Conservation (phyloP, 2,329 filamentous ascomycete genomes). For the Fusarium foetens region DNA sequence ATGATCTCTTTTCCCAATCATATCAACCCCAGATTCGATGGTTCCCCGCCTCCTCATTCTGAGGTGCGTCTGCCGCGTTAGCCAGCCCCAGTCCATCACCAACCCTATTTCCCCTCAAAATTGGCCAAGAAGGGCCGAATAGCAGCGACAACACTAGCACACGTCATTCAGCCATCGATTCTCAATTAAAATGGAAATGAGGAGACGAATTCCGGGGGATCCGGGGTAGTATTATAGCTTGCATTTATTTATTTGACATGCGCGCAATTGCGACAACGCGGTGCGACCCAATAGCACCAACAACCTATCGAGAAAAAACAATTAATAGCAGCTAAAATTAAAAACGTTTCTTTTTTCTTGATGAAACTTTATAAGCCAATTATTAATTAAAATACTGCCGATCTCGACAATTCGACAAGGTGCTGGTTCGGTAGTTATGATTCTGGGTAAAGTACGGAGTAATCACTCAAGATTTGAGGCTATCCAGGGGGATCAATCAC, state of each 20-base stretch:
- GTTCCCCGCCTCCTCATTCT: constrained; percentile 3
- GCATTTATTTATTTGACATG: not conserved
- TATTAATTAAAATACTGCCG: not conserved
- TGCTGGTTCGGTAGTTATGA: not conserved
- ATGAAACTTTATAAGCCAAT: not conserved
- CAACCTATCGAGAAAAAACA: not conserved
- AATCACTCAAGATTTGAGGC: not conserved
- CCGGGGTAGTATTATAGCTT: not conserved
- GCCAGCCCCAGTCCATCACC: not conserved
- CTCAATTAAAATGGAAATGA: not conserved
- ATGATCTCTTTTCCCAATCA: not conserved
- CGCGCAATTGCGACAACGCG: not conserved
- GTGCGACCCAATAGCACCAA: no score
- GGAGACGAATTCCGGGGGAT: constrained; percentile 4
- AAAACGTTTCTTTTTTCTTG: not conserved
- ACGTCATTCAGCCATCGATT: not conserved
- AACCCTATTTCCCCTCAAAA: constrained; percentile 26
- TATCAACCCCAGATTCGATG: not conserved
- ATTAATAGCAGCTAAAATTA: not conserved
- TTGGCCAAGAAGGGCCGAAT: constrained; percentile 27
- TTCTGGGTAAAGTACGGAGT: no score
- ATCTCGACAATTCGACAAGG: not conserved
- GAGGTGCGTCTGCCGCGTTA: not conserved
- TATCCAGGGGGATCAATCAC: not conserved
- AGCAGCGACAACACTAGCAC: not conserved